Evolutionary conservation across 2,329 filamentous ascomycete genomes (phyloP).

Genomic region (Venturia carpophila): DNA sequence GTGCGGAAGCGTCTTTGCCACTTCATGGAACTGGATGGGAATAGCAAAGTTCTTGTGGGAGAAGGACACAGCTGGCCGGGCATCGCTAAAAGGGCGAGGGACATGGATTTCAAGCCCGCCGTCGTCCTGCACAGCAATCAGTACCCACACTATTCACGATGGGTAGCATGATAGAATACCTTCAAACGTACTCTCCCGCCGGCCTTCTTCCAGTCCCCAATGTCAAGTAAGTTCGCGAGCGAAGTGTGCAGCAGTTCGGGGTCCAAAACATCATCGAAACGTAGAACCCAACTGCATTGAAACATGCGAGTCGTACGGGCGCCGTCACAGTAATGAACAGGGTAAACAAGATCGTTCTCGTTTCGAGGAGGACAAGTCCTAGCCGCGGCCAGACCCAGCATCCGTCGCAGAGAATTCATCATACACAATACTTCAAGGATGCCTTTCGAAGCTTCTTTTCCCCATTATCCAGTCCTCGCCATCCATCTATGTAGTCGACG

Average conservation of each 20-base stretch:
- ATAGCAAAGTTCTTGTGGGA: neutral
- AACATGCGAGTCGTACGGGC: neutral
- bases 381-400: neutral
- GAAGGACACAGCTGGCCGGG: neutral
- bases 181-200: neutral
- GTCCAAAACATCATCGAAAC: slow-evolving; percentile 10
- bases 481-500: neutral
- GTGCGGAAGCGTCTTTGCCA: neutral
- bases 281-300: neutral
- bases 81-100: neutral
- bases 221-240: neutral
- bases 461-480: too few relatives aligned
- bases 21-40: neutral
- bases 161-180: neutral
- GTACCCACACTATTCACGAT: neutral
- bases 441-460: neutral
- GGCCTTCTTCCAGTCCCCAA: neutral
- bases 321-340: neutral
- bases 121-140: neutral
- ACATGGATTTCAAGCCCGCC: neutral
- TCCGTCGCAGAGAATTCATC: neutral
- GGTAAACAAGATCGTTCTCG: neutral
- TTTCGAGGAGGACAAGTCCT: neutral
- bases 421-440: neutral
- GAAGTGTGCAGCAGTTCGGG: neutral